These are phyloP conservation scores for Colletotrichum endophyticum DNA, from an alignment of 2,329 filamentous ascomycete species.

Conservation along the genomic window DNA sequence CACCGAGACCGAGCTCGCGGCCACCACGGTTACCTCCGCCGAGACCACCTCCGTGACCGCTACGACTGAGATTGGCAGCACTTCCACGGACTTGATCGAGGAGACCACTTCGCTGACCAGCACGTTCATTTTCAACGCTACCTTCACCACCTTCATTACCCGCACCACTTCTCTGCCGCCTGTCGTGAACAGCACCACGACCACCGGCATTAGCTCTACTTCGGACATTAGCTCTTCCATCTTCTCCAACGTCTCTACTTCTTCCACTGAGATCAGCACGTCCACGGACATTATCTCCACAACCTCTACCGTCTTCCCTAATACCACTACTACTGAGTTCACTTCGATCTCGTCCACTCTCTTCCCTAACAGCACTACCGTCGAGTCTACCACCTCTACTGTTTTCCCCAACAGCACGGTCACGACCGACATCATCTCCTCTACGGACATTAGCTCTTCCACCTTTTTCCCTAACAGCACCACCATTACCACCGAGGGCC, in stretches of 20 bases:
- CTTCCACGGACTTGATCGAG: conserved; percentile 11
- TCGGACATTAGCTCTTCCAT: background rate
- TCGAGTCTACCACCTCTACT: background rate
- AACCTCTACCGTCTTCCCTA: background rate
- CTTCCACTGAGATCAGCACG: background rate
- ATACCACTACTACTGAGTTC: background rate
- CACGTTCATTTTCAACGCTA: conserved; percentile 12
- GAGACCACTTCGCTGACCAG: conserved; percentile 9
- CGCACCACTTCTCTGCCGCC: background rate
- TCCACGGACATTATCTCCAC: background rate
- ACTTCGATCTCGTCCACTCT: background rate
- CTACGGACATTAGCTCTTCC: background rate
- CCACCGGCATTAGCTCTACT: background rate
- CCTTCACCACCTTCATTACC: conserved; percentile 18
- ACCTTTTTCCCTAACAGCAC: background rate
- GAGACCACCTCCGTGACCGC: conserved; percentile 1
- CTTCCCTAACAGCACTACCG: background rate
- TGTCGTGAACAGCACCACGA: background rate
- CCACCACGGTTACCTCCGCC: background rate
- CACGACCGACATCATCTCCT: background rate
- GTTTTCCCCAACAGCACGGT: background rate
- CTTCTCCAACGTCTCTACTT: background rate
- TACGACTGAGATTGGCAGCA: conserved; percentile 6
- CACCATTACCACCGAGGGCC: background rate
- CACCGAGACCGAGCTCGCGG: background rate